phyloP scores from a whole-genome alignment of 2,329 filamentous ascomycete species.

The Sordariomycetes sp. region DNA sequence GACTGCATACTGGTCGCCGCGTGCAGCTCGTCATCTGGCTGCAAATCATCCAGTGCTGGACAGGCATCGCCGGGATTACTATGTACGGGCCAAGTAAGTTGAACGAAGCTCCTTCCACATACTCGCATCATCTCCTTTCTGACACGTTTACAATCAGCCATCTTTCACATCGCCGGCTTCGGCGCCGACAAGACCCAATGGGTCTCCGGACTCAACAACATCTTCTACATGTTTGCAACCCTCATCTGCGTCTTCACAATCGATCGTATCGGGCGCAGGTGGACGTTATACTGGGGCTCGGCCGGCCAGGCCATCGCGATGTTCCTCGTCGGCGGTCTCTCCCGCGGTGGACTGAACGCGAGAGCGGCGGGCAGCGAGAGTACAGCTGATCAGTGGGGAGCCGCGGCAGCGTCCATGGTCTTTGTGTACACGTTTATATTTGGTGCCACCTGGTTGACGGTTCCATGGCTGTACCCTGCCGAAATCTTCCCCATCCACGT shows the following conservation, averaged over 20 bases:
- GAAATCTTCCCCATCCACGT: constrained; percentile 53
- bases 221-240: constrained; percentile 34
- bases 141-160: constrained; percentile 16
- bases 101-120: not conserved
- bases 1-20: constrained; percentile 52
- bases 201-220: constrained; percentile 40
- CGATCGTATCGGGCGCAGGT: constrained; percentile 27
- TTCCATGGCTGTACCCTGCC: constrained; percentile 50
- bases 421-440: constrained; percentile 53
- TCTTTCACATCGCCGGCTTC: constrained; percentile 57
- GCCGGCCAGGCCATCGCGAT: constrained; percentile 38
- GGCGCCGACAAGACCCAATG: constrained; percentile 45
- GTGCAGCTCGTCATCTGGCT: constrained; percentile 60
- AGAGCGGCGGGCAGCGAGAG: constrained; percentile 21
- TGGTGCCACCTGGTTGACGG: constrained; percentile 54
- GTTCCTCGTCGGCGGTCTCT: constrained; percentile 47
- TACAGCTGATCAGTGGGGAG: constrained; percentile 41
- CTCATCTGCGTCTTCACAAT: constrained; percentile 24
- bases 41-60: constrained; percentile 59
- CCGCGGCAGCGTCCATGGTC: constrained; percentile 53
- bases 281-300: constrained; percentile 28
- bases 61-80: constrained; percentile 56
- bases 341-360: constrained; percentile 30
- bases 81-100: constrained; percentile 30
- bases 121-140: not conserved